Conservation (phyloP, 192 early-diverging fungal species). For the Backusella liffmaniae region DNA sequence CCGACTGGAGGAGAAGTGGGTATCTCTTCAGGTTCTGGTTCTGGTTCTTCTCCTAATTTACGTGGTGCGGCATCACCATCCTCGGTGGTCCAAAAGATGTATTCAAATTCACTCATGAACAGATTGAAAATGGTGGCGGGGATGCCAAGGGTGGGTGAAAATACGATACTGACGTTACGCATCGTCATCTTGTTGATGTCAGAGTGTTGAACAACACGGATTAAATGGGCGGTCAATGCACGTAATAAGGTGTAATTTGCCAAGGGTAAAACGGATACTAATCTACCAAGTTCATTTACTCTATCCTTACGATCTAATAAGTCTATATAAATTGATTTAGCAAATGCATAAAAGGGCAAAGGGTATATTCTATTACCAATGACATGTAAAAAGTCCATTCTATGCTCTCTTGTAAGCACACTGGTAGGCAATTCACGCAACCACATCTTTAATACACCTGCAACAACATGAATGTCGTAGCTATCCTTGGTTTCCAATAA, state of each 20-base stretch:
- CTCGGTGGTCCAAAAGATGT: constrained; percentile 77
- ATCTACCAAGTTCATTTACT: constrained; percentile 75
- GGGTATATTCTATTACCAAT: constrained; percentile 47
- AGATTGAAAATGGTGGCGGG: constrained; percentile 92
- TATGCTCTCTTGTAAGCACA: constrained; percentile 87
- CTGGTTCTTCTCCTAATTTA: constrained; percentile 16
- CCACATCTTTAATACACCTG: constrained; percentile 90
- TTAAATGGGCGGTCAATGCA: constrained; percentile 85
- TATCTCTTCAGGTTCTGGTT: neutral
- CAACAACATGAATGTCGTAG: constrained; percentile 93
- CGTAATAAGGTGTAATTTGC: constrained; percentile 90
- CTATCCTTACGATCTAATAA: constrained; percentile 77
- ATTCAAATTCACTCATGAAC: constrained; percentile 88
- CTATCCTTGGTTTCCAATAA: constrained; percentile 58
- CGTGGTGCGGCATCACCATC: constrained; percentile 55
- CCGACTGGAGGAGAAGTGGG: neutral
- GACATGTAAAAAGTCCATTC: constrained; percentile 79
- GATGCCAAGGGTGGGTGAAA: constrained; percentile 91
- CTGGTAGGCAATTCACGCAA: constrained; percentile 86
- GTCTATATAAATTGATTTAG: constrained; percentile 43
- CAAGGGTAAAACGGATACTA: constrained; percentile 77
- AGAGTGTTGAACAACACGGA: constrained; percentile 81
- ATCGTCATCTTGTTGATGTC: constrained; percentile 93
- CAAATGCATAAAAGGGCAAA: neutral
- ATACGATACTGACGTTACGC: constrained; percentile 95